A percentile compares a stretch with the other conserved stretches of the same genome.
phyloP scores from a whole-genome alignment of 495 filamentous ascomycete genomes.

The Lophiostoma macrostomum region DNA sequence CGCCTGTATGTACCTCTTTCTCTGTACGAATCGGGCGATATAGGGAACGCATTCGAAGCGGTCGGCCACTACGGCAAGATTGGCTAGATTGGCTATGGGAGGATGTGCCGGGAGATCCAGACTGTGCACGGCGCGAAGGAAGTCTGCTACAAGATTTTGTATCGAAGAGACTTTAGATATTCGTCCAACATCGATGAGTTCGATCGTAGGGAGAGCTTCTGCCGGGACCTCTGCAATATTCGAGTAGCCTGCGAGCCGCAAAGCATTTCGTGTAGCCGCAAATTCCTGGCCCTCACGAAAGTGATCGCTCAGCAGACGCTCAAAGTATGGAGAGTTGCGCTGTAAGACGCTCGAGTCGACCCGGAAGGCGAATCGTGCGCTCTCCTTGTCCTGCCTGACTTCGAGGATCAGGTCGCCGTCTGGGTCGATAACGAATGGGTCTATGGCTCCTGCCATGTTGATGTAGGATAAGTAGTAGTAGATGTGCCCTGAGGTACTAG shows the following conservation, averaged over 20 bases:
- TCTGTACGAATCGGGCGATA: constrained; percentile 49
- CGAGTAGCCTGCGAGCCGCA: constrained; percentile 42
- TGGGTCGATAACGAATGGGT: constrained; percentile 41
- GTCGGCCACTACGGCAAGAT: constrained; percentile 65
- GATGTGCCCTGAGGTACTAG: background rate
- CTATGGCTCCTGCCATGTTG: constrained; percentile 2
- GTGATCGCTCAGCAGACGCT: constrained; percentile 48
- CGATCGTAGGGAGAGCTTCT: constrained; percentile 52
- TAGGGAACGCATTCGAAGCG: constrained; percentile 55
- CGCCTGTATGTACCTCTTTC: constrained; percentile 34
- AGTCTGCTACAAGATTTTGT: constrained; percentile 52
- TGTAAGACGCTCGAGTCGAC: constrained; percentile 42
- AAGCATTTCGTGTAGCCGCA: constrained; percentile 42
- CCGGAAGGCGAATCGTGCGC: constrained; percentile 37
- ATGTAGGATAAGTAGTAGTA: background rate
- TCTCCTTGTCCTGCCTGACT: constrained; percentile 37
- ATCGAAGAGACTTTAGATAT: constrained; percentile 51
- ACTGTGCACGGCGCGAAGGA: constrained; percentile 57
- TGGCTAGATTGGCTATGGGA: constrained; percentile 54
- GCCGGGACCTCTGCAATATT: constrained; percentile 46
- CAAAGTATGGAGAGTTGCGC: constrained; percentile 58
- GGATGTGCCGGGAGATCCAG: constrained; percentile 34
- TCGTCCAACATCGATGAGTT: constrained; percentile 58
- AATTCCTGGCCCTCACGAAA: constrained; percentile 54
- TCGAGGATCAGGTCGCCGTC: constrained; percentile 57